A percentile compares a stretch with the other conserved stretches of the same genome.
Conservation (phyloP, 352 stramenopile species). For the Pythium biforme region DNA sequence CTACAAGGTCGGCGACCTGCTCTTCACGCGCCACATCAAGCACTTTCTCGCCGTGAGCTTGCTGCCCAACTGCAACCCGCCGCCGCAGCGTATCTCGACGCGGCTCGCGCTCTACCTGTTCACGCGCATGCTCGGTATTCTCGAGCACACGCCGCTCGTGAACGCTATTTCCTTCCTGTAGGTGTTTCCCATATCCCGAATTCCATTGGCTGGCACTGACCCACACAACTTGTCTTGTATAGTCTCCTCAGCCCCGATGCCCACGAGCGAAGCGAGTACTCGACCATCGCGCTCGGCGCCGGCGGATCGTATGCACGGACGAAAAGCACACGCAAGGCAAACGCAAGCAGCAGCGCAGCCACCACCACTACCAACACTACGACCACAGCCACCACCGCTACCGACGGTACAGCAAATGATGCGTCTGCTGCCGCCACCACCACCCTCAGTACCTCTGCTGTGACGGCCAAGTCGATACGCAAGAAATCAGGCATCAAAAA, state of each 20-base stretch:
- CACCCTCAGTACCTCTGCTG: background rate
- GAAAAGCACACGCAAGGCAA: slow-evolving; percentile 8
- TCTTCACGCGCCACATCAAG: slow-evolving; percentile 74
- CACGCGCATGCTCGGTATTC: slow-evolving; percentile 64
- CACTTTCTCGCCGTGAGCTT: slow-evolving; percentile 67
- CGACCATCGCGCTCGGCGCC: slow-evolving; percentile 50
- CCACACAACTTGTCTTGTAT: background rate
- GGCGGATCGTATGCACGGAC: slow-evolving; percentile 22
- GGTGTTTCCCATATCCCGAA: too few relatives aligned
- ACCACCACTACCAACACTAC: background rate
- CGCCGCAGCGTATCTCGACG: slow-evolving; percentile 72
- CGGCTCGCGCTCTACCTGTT: slow-evolving; percentile 76
- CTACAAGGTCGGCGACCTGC: slow-evolving; percentile 72
- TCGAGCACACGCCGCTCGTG: slow-evolving; percentile 79
- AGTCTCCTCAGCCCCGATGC: slow-evolving; percentile 64
- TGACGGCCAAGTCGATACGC: slow-evolving; percentile 29
- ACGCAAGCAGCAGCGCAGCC: background rate
- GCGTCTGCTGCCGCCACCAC: background rate
- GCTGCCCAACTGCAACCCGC: slow-evolving; percentile 71
- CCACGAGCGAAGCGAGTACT: slow-evolving; percentile 59
- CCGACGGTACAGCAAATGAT: background rate
- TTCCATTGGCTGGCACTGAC: too few relatives aligned
- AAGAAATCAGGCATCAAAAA: slow-evolving; percentile 19
- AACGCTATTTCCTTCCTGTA: slow-evolving; percentile 81
- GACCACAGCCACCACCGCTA: background rate